Evolutionary conservation across 805 yeast genomes (phyloP).

Genomic region (Saccharomycopsis capsularis): DNA sequence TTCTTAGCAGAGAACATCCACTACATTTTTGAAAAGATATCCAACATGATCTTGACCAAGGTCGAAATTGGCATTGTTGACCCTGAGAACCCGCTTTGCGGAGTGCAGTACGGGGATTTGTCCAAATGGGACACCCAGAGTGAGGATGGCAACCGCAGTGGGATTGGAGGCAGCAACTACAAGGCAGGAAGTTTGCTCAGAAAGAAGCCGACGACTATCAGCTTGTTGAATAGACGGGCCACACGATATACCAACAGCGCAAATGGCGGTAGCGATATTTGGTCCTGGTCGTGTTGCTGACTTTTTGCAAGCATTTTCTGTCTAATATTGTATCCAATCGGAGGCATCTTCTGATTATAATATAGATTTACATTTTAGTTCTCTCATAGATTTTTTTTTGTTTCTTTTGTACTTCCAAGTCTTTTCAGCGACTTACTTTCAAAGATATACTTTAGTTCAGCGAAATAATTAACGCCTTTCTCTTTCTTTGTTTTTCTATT

Average conservation of each 20-base stretch:
- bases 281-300: conserved; percentile 10
- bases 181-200: conserved; percentile 6
- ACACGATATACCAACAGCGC: neutral
- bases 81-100: conserved; percentile 39
- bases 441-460: too few relatives aligned
- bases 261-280: neutral
- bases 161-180: conserved; percentile 21
- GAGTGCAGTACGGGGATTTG: conserved; percentile 47
- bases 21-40: conserved; percentile 34
- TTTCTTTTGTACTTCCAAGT: too few relatives aligned
- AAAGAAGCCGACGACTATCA: conserved; percentile 17
- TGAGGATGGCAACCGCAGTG: conserved; percentile 17
- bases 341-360: too few relatives aligned
- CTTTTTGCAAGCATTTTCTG: too few relatives aligned
- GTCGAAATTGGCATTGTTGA: conserved; percentile 42
- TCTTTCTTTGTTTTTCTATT: too few relatives aligned
- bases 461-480: too few relatives aligned
- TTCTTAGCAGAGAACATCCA: conserved; percentile 35
- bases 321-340: too few relatives aligned
- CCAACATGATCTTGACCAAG: conserved; percentile 37
- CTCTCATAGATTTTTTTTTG: too few relatives aligned
- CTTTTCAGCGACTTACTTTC: too few relatives aligned
- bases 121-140: conserved; percentile 30
- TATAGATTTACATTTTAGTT: too few relatives aligned
- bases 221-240: conserved; percentile 16